Conservation (phyloP, 169 alveolate genomes). For the Plasmodium gonderi region DNA sequence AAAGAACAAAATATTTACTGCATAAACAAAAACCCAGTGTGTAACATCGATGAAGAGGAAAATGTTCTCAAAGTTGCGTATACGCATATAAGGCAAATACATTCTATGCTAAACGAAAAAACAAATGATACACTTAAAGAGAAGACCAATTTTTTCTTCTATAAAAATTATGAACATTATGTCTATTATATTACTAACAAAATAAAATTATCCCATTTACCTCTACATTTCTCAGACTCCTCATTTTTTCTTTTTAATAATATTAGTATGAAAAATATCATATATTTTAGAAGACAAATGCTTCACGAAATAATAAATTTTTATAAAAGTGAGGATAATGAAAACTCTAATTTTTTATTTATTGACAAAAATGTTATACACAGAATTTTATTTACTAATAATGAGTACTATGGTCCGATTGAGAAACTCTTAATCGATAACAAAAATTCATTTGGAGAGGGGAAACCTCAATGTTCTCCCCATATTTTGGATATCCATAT, state of each 20-base stretch:
- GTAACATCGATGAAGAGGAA: neutral
- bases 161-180: conserved; percentile 61
- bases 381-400: conserved; percentile 49
- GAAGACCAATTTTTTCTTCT: conserved; percentile 34
- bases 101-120: neutral
- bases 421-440: neutral
- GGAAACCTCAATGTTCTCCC: neutral
- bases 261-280: conserved; percentile 40
- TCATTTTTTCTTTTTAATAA: conserved; percentile 62
- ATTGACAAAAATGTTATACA: conserved; percentile 40
- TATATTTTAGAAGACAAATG: conserved; percentile 65
- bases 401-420: neutral
- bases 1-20: neutral
- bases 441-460: neutral
- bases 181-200: conserved; percentile 50
- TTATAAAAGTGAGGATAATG: conserved; percentile 7
- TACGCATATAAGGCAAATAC: neutral
- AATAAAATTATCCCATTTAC: conserved; percentile 21
- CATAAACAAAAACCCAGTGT: neutral
- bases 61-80: neutral
- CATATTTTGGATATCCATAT: neutral
- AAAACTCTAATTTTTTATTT: conserved; percentile 14
- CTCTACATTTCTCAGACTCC: conserved; percentile 23
- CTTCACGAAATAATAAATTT: conserved; percentile 47
- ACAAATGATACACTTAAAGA: conserved; percentile 21